Evolutionary conservation across 331 rosid genomes (phyloP), one percentile per base, ranked within the genome.

Genomic region (Rosa hybrid): DNA sequence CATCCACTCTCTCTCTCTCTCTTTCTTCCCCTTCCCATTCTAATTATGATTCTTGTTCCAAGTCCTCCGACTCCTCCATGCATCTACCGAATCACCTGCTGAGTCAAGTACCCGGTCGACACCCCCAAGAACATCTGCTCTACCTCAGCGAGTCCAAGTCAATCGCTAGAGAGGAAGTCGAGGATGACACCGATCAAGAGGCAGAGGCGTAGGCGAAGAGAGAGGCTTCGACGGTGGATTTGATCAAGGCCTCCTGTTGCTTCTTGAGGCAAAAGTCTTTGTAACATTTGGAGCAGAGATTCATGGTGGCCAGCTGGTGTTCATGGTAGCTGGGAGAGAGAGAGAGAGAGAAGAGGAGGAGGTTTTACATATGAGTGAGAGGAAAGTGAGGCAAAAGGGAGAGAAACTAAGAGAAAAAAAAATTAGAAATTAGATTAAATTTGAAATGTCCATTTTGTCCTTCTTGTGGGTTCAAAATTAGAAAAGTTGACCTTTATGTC

Each of bases 61-160:
- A 7, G 21, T 53, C 56, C 6, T 14, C 63, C 62, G 68, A n/a
- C 78, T 12, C 41, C 64, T 42, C 72, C 82, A 12, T 87, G 87
- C 76, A 87, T 91, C 65, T 93, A 93, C 71, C 91, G 88, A 69
- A 77, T 93, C 0, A 96, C 99, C 5, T 95, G 93, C 78, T 93
- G 98, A 60, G 98, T 95, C 39, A 95, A 95, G 92, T 95, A 95
- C 80, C 87, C 93, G 12, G 96, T 93, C 6, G 98, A 95, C 77
- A 91, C 98, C 5, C 96, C 98, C 0, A 97, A 95, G 89, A 91
- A 93, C 77, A 95, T 95, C 8, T 95, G 98, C 98, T 94, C 2
- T 93, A 98, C 78, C 91, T 95, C 44, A 98, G 91, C 48, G 99
- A 95, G 83, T 92, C 88, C 11, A 95, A 57, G 27, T 83, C 89